Conservation (phyloP, 208 protist genomes). For the Porcisia hertigi region DNA sequence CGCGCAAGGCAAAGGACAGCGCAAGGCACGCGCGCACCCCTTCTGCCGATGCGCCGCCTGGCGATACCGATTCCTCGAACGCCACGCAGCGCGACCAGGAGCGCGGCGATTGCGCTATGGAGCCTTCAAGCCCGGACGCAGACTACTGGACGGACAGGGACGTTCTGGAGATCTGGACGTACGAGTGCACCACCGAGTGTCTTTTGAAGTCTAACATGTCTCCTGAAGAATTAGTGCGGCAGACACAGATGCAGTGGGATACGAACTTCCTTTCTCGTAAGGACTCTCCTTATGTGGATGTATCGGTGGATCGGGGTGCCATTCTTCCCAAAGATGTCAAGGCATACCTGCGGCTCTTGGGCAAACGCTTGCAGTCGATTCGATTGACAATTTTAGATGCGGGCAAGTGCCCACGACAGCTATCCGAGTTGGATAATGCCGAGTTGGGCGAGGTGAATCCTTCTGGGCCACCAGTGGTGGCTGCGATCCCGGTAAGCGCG, state of each 20-base stretch:
- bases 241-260: conserved; percentile 35
- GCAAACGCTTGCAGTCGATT: conserved; percentile 22
- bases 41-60: neutral
- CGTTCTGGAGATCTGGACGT: conserved; percentile 33
- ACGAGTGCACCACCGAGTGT: conserved; percentile 27
- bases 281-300: conserved; percentile 19
- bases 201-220: conserved; percentile 25
- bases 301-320: conserved; percentile 2
- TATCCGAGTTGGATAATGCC: conserved; percentile 17
- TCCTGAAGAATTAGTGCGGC: conserved; percentile 32
- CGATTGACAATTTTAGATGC: conserved; percentile 32
- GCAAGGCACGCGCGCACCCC: neutral
- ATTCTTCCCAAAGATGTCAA: conserved; percentile 24
- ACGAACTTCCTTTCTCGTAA: conserved; percentile 23
- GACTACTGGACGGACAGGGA: conserved; percentile 27
- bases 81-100: neutral
- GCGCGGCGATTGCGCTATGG: neutral
- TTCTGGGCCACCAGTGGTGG: conserved; percentile 1
- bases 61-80: neutral
- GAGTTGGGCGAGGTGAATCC: conserved; percentile 12
- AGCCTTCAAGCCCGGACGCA: neutral
- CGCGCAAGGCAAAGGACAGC: neutral
- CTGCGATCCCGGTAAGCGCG: neutral
- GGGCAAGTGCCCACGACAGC: conserved; percentile 20
- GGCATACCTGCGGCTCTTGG: conserved; percentile 25